Evolutionary conservation across 148 eudicot species (phyloP).

Genomic region (Vaccinium myrtillus): DNA sequence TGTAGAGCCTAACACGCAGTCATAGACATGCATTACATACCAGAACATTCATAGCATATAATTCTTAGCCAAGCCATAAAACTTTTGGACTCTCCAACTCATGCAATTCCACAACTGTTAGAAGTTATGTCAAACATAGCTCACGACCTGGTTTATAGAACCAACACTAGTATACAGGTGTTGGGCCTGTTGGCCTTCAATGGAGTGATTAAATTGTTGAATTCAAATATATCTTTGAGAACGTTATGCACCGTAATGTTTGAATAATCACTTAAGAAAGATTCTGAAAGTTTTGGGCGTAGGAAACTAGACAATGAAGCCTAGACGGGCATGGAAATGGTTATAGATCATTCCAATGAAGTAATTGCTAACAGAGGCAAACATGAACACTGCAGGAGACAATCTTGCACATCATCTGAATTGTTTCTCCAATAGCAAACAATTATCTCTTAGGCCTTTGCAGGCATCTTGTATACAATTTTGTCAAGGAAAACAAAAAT

Average conservation of each 20-base stretch:
- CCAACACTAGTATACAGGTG: not conserved
- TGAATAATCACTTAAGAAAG: not conserved
- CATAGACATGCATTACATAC: not conserved
- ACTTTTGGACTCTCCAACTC: too few relatives aligned
- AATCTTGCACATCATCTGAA: not conserved
- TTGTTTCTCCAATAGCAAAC: not conserved
- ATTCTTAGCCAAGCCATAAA: not conserved
- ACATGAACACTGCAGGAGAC: not conserved
- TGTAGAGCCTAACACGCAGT: conserved; percentile 33
- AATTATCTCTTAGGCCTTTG: not conserved
- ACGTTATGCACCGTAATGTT: not conserved
- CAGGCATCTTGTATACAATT: not conserved
- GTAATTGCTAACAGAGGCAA: not conserved
- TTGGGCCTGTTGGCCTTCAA: not conserved
- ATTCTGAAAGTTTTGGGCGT: not conserved
- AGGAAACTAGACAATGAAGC: not conserved
- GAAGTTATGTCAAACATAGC: not conserved
- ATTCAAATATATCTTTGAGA: not conserved
- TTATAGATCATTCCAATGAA: not conserved
- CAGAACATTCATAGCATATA: not conserved
- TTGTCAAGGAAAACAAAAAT: not conserved
- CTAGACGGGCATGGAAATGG: not conserved
- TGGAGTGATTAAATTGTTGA: not conserved
- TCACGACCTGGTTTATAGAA: not conserved
- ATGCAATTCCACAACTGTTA: too few relatives aligned